Conservation (phyloP, 1,284 basidiomycete genomes). For the Malassezia nana region DNA sequence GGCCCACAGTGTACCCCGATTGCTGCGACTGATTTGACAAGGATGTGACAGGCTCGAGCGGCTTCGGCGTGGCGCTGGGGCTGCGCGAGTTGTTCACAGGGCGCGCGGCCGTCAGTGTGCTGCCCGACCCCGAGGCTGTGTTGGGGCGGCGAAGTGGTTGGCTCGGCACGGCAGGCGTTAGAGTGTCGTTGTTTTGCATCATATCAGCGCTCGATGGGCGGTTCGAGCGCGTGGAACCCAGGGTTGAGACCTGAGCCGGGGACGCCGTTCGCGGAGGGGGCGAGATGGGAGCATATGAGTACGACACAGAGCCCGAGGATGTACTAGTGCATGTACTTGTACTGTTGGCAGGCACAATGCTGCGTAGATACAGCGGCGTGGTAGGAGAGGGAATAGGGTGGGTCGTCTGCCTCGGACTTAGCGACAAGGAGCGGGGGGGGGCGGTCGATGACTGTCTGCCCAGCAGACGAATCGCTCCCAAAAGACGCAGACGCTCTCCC, state of each 20-base stretch:
- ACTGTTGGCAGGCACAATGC: background rate
- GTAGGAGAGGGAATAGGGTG: background rate
- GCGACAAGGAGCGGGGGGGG: slow-evolving; percentile 13
- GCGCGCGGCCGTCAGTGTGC: background rate
- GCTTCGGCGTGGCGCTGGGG: background rate
- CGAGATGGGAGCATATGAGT: background rate
- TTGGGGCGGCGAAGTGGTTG: background rate
- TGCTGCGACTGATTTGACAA: background rate
- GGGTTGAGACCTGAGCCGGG: background rate
- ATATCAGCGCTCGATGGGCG: background rate
- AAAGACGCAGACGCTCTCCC: slow-evolving; percentile 39
- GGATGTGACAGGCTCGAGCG: background rate
- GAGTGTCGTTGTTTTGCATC: background rate
- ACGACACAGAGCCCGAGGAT: background rate
- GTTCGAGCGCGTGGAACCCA: background rate
- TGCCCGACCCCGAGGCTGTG: background rate
- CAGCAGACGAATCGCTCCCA: slow-evolving; percentile 40
- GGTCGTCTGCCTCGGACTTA: slow-evolving; percentile 4
- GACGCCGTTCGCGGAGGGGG: background rate
- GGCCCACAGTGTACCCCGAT: slow-evolving; percentile 32
- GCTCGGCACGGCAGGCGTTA: background rate
- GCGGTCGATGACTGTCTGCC: slow-evolving; percentile 31
- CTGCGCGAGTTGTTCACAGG: background rate
- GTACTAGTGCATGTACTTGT: background rate
- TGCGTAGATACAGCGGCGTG: background rate